Conservation (phyloP, 148 eudicot species). For the Pouteria glomerata region DNA sequence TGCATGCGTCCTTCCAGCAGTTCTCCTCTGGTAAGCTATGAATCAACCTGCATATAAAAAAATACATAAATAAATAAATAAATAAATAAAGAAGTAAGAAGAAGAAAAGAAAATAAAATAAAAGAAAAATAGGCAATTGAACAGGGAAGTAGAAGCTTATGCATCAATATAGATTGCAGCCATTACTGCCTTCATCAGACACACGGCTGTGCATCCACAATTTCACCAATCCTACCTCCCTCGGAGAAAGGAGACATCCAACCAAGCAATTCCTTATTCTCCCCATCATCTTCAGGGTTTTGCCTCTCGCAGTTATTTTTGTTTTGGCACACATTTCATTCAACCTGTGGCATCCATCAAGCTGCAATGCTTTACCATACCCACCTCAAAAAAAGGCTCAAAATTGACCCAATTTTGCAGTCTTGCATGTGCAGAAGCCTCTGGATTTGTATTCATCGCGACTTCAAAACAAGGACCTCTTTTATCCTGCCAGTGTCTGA, state of each 20-base stretch:
- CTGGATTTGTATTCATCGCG: constrained; percentile 1
- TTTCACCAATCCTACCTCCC: constrained; percentile 2
- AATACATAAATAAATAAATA: no score
- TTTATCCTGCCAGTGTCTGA: neutral
- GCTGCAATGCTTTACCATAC: constrained; percentile 4
- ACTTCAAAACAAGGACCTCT: constrained; percentile 3
- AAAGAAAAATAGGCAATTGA: no score
- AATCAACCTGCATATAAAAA: constrained; percentile 21
- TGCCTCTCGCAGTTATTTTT: neutral
- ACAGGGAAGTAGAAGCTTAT: no score
- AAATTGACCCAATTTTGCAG: constrained; percentile 4
- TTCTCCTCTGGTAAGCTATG: neutral
- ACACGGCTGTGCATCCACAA: neutral
- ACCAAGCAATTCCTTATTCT: constrained; percentile 9
- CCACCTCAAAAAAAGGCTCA: constrained; percentile 12
- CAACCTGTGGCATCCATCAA: neutral
- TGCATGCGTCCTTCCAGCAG: no score
- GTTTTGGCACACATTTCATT: constrained; percentile 9
- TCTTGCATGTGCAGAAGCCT: neutral
- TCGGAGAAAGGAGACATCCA: constrained; percentile 13
- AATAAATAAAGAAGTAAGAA: no score
- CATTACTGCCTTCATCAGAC: neutral
- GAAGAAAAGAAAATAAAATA: no score
- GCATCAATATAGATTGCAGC: neutral
- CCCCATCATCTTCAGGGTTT: constrained; percentile 5